Percentiles rank a stretch among this genome's conserved stretches.
phyloP scores from a whole-genome alignment of 2,329 filamentous ascomycete species.

The Clonostachys byssicola region DNA sequence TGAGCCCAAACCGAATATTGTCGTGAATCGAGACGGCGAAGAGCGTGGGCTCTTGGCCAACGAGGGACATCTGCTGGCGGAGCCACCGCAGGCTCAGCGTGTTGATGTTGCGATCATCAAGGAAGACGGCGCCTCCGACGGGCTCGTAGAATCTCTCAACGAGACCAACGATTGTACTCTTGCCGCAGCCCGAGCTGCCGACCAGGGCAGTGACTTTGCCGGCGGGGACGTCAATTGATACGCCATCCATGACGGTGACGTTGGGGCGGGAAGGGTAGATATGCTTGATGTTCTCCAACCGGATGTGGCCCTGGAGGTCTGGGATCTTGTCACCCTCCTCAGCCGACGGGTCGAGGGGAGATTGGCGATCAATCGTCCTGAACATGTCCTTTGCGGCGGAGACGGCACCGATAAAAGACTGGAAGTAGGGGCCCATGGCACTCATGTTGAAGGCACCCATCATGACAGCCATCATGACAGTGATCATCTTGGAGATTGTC shows the following conservation, averaged over 20 bases:
- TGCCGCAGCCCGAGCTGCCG: slow-evolving; percentile 89
- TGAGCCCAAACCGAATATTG: slow-evolving; percentile 85
- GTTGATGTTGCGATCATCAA: slow-evolving; percentile 81
- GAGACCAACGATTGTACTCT: slow-evolving; percentile 89
- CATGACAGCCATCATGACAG: slow-evolving; percentile 76
- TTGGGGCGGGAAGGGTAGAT: slow-evolving; percentile 39
- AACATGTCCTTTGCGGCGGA: slow-evolving; percentile 1
- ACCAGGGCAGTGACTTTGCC: slow-evolving; percentile 93
- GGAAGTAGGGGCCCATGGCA: background rate
- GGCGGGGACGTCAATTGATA: slow-evolving; percentile 36
- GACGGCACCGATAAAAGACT: slow-evolving; percentile 1
- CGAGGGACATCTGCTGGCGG: slow-evolving; percentile 85
- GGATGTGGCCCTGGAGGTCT: slow-evolving; percentile 54
- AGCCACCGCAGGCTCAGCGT: slow-evolving; percentile 86
- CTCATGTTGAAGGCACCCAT: slow-evolving; percentile 37
- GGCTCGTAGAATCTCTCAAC: slow-evolving; percentile 94
- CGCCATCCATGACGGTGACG: slow-evolving; percentile 19
- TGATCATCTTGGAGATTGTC: slow-evolving; percentile 56
- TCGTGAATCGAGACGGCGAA: slow-evolving; percentile 86
- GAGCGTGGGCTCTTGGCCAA: slow-evolving; percentile 88
- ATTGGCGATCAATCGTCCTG: background rate
- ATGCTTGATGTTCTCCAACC: slow-evolving; percentile 41
- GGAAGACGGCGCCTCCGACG: slow-evolving; percentile 69
- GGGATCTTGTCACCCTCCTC: background rate
- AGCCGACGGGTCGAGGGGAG: slow-evolving; percentile 1